Evolutionary conservation across 139 green algal genomes (phyloP), one percentile per base, ranked within the genome.

Genomic region (Chlorella sp.): DNA sequence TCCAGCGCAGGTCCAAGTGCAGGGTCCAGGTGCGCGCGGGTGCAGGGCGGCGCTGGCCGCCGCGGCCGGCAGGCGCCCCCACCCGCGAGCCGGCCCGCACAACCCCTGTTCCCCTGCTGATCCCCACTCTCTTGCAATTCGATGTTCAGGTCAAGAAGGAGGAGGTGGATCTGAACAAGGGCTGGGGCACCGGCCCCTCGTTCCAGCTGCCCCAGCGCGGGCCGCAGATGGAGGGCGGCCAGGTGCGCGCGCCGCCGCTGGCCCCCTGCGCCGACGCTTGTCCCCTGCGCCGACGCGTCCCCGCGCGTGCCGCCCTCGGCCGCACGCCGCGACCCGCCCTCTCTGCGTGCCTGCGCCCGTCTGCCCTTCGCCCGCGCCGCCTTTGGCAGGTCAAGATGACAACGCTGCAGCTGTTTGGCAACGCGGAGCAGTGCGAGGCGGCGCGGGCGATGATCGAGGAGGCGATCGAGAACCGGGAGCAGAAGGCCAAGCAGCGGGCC

Each of bases 401-500:
- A 17, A 94, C 84, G 6, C 50, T 97, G 43, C 82, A 91, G 84
- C 75, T 97, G 33, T 97, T 95, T 86, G 92, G 92, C 27, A 87
- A 89, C 27, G 60, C 73, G 6, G 85, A 91, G 75, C 78, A 87
- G 50, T 87, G 92, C 38, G 89, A 91, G 48, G 77, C 62, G 25
- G 90, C 89, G 12, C 59, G 87, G 58, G 81, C 76, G 0, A 88
- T 96, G 82, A 96, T 97, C 35, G 48, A 71, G 53, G 71, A 86
- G n/a, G 71, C 65, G 6, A 76, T 93, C 11, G 86, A 91, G 9
- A 94, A 94, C 67, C 79, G 69, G 74, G 91, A 95, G 74, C 92
- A 96, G 79, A 96, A 96, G 79, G 35, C 31, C 11, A 94, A 95
- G 86, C 91, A 97, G 82, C 86, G 91, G 43, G 71, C 88, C 29